Base-by-base conservation (phyloP, 306 rosid genomes). In the Psophocarpus tetragonolobus region DNA sequence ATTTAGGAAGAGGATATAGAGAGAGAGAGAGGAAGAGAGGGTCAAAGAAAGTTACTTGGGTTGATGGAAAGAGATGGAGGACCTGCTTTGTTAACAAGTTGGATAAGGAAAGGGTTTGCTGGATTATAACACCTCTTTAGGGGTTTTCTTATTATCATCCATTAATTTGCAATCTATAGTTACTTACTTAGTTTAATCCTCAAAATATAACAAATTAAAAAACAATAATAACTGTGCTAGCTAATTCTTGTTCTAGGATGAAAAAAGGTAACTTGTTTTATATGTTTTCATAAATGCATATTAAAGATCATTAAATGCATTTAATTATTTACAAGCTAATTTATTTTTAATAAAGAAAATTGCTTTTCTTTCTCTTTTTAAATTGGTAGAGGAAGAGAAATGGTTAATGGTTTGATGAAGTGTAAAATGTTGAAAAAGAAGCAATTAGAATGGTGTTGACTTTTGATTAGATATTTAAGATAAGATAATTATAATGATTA, bases 401-500 rank as follows among this genome's bases (percentile, higher is more conserved):
- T 20, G 18, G 20, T 4, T 56, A 68, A 68, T 68, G 48, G 54
- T 4, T 18, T 53, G 27, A 36, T 12, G 7, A 21, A 24, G 44
- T 24, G 24, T 21, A 6, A 26, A 44, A 24, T 51, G 8, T 8
- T 17, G 23, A 65, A 18, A 67, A 53, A 26, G 65, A 9, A 32
- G 24, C 24, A 8, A 71, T 51, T 18, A 29, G 78, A 36, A 51
- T 21, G 68, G 78, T 68, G 61, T 69, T 83, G 83, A 83, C 83
- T 83, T 73, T 73, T 3, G 23, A 47, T 47, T 53, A 32, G 20
- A 71, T 38, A 14, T 14, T 53, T 44, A 15, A 29, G 51, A 45
- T 73, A 38, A 66, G 71, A 63, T 82, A 54, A 76, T 53, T 21
- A 24, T 78, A 73, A 83, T 83, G 76, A 83, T 73, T 78, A 83